phyloP scores from a whole-genome alignment of 331 rosid species.

The Pyrus hybrid region DNA sequence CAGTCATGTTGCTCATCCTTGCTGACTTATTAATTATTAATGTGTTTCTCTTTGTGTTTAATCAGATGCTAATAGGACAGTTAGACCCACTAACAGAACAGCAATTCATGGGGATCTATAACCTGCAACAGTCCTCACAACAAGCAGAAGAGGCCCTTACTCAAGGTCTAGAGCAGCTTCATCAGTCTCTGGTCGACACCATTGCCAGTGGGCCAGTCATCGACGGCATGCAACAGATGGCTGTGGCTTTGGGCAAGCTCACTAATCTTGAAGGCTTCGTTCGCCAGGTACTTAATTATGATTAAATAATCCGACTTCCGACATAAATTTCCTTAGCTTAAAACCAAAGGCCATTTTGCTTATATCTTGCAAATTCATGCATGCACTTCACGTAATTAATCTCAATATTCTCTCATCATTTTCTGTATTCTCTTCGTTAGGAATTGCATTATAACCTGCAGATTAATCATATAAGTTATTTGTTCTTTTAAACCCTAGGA shows the following conservation, averaged over 20 bases:
- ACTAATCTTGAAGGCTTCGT: conserved; percentile 76
- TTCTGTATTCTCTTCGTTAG: not conserved
- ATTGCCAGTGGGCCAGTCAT: conserved; percentile 41
- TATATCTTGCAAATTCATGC: too few species aligned
- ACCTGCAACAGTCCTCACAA: conserved; percentile 47
- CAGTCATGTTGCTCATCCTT: not conserved
- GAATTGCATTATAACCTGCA: not conserved
- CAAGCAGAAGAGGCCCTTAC: conserved; percentile 91
- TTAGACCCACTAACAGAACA: conserved; percentile 88
- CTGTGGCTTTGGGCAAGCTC: conserved; percentile 58
- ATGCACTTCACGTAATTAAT: not conserved
- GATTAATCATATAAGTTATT: too few species aligned
- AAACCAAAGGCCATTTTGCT: too few species aligned
- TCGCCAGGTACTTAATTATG: conserved; percentile 48
- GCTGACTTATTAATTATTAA: not conserved
- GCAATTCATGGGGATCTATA: conserved; percentile 60
- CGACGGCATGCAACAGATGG: conserved; percentile 83
- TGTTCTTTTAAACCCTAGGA: too few species aligned
- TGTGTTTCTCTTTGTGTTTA: not conserved
- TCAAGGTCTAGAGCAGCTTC: conserved; percentile 85
- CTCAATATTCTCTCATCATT: not conserved
- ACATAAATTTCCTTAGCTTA: too few species aligned
- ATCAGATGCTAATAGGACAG: conserved; percentile 62
- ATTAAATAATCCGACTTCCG: not conserved
- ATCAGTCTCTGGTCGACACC: conserved; percentile 59